These are phyloP conservation scores for Strobilomyces confusus DNA, from an alignment of 768 basidiomycete species.

Conservation along the genomic window DNA sequence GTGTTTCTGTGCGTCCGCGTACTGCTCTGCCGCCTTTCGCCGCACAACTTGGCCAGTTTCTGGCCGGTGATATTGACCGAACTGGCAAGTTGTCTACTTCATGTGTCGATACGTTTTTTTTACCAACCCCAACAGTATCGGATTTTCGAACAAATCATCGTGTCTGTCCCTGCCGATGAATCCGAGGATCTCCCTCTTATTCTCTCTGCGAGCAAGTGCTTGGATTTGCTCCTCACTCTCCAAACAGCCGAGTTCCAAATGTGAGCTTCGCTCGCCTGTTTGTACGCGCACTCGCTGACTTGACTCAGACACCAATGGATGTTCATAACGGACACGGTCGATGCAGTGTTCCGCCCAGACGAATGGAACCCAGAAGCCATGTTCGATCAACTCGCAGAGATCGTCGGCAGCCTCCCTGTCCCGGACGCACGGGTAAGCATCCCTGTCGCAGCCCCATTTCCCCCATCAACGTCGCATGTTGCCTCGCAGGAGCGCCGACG, in stretches of 20 bases:
- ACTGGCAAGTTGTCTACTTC: slow-evolving; percentile 48
- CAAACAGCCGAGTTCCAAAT: slow-evolving; percentile 99
- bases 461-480: neutral
- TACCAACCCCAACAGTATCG: slow-evolving; percentile 58
- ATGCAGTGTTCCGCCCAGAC: slow-evolving; percentile 86
- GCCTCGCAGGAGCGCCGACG: slow-evolving; percentile 24
- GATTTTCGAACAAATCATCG: slow-evolving; percentile 79
- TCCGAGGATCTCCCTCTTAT: slow-evolving; percentile 83
- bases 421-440: slow-evolving; percentile 31
- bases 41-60: slow-evolving; percentile 90
- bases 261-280: slow-evolving; percentile 38
- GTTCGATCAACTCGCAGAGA: slow-evolving; percentile 86
- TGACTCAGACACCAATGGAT: slow-evolving; percentile 88
- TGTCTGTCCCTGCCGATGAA: slow-evolving; percentile 67
- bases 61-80: slow-evolving; percentile 97
- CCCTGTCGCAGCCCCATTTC: neutral
- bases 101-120: neutral
- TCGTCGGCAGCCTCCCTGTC: slow-evolving; percentile 64
- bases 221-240: slow-evolving; percentile 87
- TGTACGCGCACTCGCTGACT: slow-evolving; percentile 3
- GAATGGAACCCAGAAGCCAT: slow-evolving; percentile 81
- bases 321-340: slow-evolving; percentile 96
- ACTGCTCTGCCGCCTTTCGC: slow-evolving; percentile 82
- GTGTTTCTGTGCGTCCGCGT: slow-evolving; percentile 93
- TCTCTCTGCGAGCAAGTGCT: slow-evolving; percentile 87